A percentile compares a stretch with the other conserved stretches of the same genome.
Evolutionary conservation across 1,284 basidiomycete genomes (phyloP).

Genomic region (Farysia itapuensis): DNA sequence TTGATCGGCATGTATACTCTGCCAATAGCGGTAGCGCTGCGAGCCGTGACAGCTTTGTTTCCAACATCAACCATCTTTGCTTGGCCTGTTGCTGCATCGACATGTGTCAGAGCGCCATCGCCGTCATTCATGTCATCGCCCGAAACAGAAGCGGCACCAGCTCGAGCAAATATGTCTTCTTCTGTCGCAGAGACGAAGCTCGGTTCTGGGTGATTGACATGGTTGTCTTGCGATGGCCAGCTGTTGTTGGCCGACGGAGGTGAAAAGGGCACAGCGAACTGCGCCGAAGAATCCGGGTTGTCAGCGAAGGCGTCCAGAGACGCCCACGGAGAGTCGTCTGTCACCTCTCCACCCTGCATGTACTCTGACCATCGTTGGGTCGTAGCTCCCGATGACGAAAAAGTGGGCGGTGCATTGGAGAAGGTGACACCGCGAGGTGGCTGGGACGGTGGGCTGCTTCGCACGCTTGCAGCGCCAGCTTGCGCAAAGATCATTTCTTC

Average conservation of each 20-base stretch:
- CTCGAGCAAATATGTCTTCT: constrained; percentile 22
- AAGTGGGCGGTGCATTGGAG: neutral
- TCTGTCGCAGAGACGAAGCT: constrained; percentile 1
- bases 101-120: constrained; percentile 65
- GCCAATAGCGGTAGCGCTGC: constrained; percentile 75
- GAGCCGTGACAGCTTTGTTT: constrained; percentile 68
- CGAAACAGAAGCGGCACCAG: constrained; percentile 12
- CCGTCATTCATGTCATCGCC: neutral
- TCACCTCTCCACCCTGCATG: constrained; percentile 23
- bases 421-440: neutral
- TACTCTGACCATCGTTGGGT: constrained; percentile 31
- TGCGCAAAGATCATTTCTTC: constrained; percentile 40
- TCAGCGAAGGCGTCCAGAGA: constrained; percentile 45
- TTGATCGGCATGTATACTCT: constrained; percentile 71
- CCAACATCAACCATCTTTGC: constrained; percentile 80
- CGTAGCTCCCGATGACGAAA: neutral
- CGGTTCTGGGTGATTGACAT: neutral
- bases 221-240: neutral
- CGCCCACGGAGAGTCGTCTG: constrained; percentile 45
- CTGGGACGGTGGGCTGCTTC: neutral
- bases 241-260: neutral
- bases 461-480: constrained; percentile 28
- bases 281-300: constrained; percentile 20
- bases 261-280: constrained; percentile 26
- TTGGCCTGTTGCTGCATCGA: constrained; percentile 68